A percentile compares a stretch with the other conserved stretches of the same genome.
Evolutionary conservation across 1,284 basidiomycete genomes (phyloP).

Genomic region (Ganoderma leucocontextum): DNA sequence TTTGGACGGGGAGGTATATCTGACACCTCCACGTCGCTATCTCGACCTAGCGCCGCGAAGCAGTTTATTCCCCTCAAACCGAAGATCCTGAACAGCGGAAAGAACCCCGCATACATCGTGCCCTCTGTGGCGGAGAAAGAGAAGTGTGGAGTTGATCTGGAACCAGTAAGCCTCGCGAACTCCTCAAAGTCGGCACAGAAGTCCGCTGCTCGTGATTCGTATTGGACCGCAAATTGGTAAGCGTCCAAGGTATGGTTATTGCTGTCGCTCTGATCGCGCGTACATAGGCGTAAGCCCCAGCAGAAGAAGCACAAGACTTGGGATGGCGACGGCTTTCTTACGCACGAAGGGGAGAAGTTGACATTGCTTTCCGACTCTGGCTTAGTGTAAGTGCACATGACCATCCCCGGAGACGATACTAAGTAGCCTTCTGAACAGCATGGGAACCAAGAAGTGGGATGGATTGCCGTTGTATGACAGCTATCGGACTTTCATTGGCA

Average conservation of each 20-base stretch:
- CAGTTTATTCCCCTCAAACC: constrained; percentile 55
- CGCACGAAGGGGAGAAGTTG: constrained; percentile 56
- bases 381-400: constrained; percentile 58
- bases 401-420: constrained; percentile 11
- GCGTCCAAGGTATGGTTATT: neutral
- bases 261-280: neutral
- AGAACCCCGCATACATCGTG: constrained; percentile 30
- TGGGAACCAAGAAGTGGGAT: constrained; percentile 71
- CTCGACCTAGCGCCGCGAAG: constrained; percentile 44
- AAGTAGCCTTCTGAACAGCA: constrained; percentile 47
- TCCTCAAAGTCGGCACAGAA: constrained; percentile 30
- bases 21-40: constrained; percentile 31
- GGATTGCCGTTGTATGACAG: constrained; percentile 59
- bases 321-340: constrained; percentile 82
- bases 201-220: constrained; percentile 42
- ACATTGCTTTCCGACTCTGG: constrained; percentile 75
- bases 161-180: constrained; percentile 49
- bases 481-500: constrained; percentile 59
- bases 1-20: constrained; percentile 53
- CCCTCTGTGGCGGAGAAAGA: constrained; percentile 27
- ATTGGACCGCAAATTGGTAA: constrained; percentile 79
- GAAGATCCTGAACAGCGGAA: constrained; percentile 43
- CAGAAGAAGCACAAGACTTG: constrained; percentile 88
- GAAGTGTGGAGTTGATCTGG: constrained; percentile 48
- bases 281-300: constrained; percentile 76